Conservation (phyloP, 129 eudicot genomes). For the Apium graveolens region DNA sequence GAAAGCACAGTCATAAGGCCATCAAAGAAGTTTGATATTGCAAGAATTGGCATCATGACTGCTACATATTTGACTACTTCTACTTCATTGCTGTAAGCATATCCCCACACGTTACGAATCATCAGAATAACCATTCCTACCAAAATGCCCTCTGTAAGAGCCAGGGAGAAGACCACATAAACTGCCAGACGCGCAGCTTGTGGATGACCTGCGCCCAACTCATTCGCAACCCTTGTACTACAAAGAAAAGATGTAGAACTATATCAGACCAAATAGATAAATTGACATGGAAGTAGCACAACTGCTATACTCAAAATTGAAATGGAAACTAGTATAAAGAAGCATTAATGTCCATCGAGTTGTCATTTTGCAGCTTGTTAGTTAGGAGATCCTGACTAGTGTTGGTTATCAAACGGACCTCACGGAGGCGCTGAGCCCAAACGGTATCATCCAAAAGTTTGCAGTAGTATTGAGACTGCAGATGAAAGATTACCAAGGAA, state of each 20-base stretch:
- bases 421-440: constrained; percentile 67
- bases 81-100: constrained; percentile 62
- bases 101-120: constrained; percentile 67
- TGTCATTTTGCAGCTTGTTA: background rate
- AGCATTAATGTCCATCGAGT: background rate
- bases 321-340: background rate
- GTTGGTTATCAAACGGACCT: constrained; percentile 31
- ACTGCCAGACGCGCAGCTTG: constrained; percentile 54
- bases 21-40: constrained; percentile 51
- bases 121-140: constrained; percentile 37
- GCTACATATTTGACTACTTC: constrained; percentile 74
- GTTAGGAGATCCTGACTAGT: background rate
- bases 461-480: constrained; percentile 60
- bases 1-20: constrained; percentile 67
- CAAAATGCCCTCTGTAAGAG: constrained; percentile 39
- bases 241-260: background rate
- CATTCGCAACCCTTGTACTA: constrained; percentile 85
- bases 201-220: constrained; percentile 84
- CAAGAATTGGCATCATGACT: constrained; percentile 61
- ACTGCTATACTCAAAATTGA: background rate
- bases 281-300: background rate
- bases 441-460: constrained; percentile 74
- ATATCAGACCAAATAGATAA: background rate
- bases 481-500: background rate
- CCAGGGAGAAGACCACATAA: constrained; percentile 41